These are phyloP conservation scores for Prunus persica DNA, from an alignment of 306 rosid species.

Conservation along the genomic window DNA sequence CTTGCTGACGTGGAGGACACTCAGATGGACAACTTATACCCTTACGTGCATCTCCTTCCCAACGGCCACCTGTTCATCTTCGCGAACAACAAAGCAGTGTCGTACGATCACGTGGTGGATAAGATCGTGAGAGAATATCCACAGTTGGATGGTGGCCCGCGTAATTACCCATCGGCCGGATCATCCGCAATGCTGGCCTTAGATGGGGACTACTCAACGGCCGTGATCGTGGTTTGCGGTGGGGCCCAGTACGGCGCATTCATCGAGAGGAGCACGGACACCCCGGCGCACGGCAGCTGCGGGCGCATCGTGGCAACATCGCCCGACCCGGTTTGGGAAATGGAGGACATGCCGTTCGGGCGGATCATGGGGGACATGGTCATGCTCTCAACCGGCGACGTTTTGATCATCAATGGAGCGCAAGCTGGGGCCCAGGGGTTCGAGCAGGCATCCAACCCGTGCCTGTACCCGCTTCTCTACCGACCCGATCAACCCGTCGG, in stretches of 20 bases:
- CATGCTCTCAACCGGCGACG: slow-evolving; percentile 68
- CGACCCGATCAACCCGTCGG: slow-evolving; percentile 66
- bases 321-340: slow-evolving; percentile 56
- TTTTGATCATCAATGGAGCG: slow-evolving; percentile 77
- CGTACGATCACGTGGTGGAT: slow-evolving; percentile 39
- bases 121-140: slow-evolving; percentile 42
- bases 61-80: slow-evolving; percentile 73
- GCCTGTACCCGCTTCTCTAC: slow-evolving; percentile 68
- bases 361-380: slow-evolving; percentile 97
- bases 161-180: slow-evolving; percentile 93
- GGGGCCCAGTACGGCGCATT: slow-evolving; percentile 87
- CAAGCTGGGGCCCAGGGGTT: slow-evolving; percentile 78
- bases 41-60: slow-evolving; percentile 83
- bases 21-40: slow-evolving; percentile 83
- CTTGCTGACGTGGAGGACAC: slow-evolving; percentile 58
- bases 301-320: slow-evolving; percentile 59
- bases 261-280: slow-evolving; percentile 37
- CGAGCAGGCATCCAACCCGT: slow-evolving; percentile 62
- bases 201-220: slow-evolving; percentile 45
- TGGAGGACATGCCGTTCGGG: slow-evolving; percentile 84
- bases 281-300: slow-evolving; percentile 75
- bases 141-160: slow-evolving; percentile 71
- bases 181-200: slow-evolving; percentile 74
- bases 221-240: slow-evolving; percentile 66
- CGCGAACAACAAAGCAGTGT: slow-evolving; percentile 67